Evolutionary conservation across 306 rosid species (phyloP).

Genomic region (Cucurbita moschata): DNA sequence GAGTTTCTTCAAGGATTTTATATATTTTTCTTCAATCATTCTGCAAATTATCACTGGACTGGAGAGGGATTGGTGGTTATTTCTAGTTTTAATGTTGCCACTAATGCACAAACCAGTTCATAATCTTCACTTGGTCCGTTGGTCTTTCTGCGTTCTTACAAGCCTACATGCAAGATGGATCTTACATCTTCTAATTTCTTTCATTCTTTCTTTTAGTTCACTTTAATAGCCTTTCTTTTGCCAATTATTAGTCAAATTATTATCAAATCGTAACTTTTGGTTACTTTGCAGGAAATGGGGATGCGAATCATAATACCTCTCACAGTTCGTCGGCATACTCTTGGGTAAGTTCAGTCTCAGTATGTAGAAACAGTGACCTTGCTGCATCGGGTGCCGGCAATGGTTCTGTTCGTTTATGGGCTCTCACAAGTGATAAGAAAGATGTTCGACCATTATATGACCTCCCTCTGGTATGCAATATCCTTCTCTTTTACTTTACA

Average conservation of each 20-base stretch:
- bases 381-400: conserved; percentile 95
- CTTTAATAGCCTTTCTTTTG: background rate
- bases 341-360: conserved; percentile 72
- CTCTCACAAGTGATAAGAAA: conserved; percentile 49
- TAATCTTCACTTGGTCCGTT: background rate
- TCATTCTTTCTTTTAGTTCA: background rate
- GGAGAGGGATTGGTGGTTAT: background rate
- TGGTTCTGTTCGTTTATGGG: conserved; percentile 72
- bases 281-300: conserved; percentile 51
- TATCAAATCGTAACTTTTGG: conserved; percentile 13
- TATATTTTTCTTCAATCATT: background rate
- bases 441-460: conserved; percentile 35
- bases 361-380: conserved; percentile 79
- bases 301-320: conserved; percentile 19
- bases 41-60: background rate
- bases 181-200: background rate
- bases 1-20: background rate
- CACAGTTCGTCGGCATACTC: conserved; percentile 39
- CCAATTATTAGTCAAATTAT: conserved; percentile 8
- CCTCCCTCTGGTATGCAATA: conserved; percentile 70
- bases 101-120: background rate
- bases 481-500: background rate
- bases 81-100: background rate
- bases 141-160: background rate
- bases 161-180: background rate